Evolutionary conservation across 352 stramenopile species (phyloP).

Genomic region (Thalassiosira exigua): DNA sequence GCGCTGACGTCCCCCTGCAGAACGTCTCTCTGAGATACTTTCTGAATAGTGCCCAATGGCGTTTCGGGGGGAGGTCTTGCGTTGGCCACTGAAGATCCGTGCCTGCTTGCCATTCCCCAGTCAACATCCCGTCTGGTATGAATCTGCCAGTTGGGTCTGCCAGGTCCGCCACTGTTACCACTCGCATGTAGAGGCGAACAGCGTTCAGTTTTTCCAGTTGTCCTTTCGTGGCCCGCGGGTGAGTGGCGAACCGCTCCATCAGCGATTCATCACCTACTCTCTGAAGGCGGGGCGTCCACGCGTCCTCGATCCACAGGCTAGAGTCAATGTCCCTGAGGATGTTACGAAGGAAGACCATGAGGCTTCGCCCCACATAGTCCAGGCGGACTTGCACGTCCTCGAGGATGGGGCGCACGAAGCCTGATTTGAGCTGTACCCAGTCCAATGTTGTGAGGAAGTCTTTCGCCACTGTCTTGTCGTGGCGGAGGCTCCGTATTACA

Average conservation of each 20-base stretch:
- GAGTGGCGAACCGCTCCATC: conserved; percentile 12
- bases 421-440: conserved; percentile 6
- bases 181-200: conserved; percentile 11
- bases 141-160: neutral
- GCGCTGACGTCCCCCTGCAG: neutral
- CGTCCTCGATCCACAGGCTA: conserved; percentile 18
- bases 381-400: neutral
- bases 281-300: conserved; percentile 24
- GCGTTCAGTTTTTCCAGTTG: too few relatives aligned
- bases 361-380: conserved; percentile 2
- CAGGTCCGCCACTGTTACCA: conserved; percentile 24
- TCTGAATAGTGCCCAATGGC: neutral
- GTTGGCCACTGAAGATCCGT: conserved; percentile 9
- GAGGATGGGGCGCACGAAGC: neutral
- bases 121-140: conserved; percentile 10
- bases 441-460: conserved; percentile 12
- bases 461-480: conserved; percentile 12
- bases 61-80: too few relatives aligned
- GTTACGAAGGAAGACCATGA: neutral
- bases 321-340: conserved; percentile 8
- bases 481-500: conserved; percentile 3
- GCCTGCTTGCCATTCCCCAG: neutral
- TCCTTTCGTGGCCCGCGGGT: neutral
- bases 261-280: conserved; percentile 9
- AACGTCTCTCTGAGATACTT: neutral